phyloP scores from a whole-genome alignment of 2,329 filamentous ascomycete species.

The Cercospora nicotianae region DNA sequence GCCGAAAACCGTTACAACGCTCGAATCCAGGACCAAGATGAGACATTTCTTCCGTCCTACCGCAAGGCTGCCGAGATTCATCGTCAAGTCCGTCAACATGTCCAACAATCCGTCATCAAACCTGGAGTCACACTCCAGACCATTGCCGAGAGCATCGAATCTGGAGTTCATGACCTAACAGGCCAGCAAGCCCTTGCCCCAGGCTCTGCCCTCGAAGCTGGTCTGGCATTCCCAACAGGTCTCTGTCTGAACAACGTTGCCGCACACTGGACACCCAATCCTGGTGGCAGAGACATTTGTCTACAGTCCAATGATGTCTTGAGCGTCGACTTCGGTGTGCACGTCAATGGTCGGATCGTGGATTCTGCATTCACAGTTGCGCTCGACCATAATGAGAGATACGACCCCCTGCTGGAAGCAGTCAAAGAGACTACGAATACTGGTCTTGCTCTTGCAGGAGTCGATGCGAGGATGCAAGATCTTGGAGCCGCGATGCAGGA shows the following conservation, averaged over 20 bases:
- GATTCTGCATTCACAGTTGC: slow-evolving; percentile 70
- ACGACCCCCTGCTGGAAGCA: slow-evolving; percentile 66
- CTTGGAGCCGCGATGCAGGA: slow-evolving; percentile 84
- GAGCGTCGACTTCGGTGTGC: slow-evolving; percentile 72
- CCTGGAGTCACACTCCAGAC: slow-evolving; percentile 78
- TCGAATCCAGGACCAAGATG: slow-evolving; percentile 56
- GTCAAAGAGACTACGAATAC: slow-evolving; percentile 70
- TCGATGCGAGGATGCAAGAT: slow-evolving; percentile 85
- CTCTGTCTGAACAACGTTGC: slow-evolving; percentile 82
- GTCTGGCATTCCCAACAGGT: slow-evolving; percentile 85
- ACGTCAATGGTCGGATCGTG: slow-evolving; percentile 69
- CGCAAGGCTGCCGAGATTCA: slow-evolving; percentile 86
- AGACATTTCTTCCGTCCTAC: slow-evolving; percentile 77
- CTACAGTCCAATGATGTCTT: slow-evolving; percentile 67
- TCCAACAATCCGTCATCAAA: slow-evolving; percentile 71
- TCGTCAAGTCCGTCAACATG: slow-evolving; percentile 81
- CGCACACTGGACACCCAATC: slow-evolving; percentile 84
- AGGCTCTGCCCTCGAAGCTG: slow-evolving; percentile 74
- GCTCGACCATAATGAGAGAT: slow-evolving; percentile 59
- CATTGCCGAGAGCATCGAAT: slow-evolving; percentile 85
- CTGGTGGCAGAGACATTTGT: slow-evolving; percentile 78
- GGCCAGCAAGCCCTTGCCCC: slow-evolving; percentile 75
- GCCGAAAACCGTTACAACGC: slow-evolving; percentile 78
- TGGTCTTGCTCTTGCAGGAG: slow-evolving; percentile 84
- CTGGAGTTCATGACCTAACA: slow-evolving; percentile 73